Evolutionary conservation across 345 rosid genomes (phyloP), one percentile per base, ranked within the genome.

Genomic region (Euphorbia lathyris): DNA sequence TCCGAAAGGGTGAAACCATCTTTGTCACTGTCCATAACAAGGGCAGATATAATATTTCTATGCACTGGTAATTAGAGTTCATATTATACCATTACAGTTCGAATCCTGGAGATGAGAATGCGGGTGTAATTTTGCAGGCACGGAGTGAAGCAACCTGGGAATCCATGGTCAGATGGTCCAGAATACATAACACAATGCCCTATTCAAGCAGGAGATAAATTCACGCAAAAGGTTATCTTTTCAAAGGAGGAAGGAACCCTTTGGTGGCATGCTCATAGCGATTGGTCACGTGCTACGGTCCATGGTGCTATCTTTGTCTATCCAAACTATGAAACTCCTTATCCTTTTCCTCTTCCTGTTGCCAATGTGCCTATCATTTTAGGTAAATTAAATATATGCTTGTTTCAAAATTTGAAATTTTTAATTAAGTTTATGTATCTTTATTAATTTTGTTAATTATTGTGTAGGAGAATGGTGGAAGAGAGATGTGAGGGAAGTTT

Each of bases 381-480:
- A 5, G 83, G 85, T 79, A 34, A 2, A 34, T n/a, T n/a, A n/a
- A n/a, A n/a, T n/a, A n/a, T n/a, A n/a, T n/a, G n/a, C n/a, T n/a
- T n/a, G n/a, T n/a, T n/a, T n/a, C n/a, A n/a, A n/a, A n/a, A n/a
- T n/a, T n/a, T n/a, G n/a, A n/a, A n/a, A n/a, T n/a, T n/a, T n/a
- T n/a, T n/a, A n/a, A n/a, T n/a, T n/a, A n/a, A n/a, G n/a, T n/a
- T n/a, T n/a, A n/a, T n/a, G n/a, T 57, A 27, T 58, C 7, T 40
- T 30, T 26, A 58, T n/a, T n/a, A n/a, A n/a, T n/a, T n/a, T n/a
- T n/a, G n/a, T n/a, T n/a, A n/a, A n/a, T 58, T 27, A 43, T 27
- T 69, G 68, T 69, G 68, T 17, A 78, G 86, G 84, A n/a, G 81
- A 81, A 67, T 84, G 83, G 87, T 84, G 78, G 81, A 84, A 74